Base-by-base conservation (phyloP, 2,329 filamentous ascomycete genomes). In the Fusarium sp. region DNA sequence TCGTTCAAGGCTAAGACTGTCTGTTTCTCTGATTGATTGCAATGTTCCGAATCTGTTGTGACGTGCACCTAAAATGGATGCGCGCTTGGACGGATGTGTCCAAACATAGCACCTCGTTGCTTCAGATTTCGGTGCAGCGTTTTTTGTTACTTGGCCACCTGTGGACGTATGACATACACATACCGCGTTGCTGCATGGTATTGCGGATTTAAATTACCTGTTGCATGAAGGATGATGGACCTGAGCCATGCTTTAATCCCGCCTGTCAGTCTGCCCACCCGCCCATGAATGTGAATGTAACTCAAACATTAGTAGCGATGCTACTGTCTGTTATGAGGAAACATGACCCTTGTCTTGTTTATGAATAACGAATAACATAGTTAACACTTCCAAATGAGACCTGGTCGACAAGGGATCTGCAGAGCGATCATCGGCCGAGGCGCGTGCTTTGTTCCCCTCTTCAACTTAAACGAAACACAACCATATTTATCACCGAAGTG, bases 391-490 rank as follows among this genome's bases (percentile, higher is more conserved):
- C 67, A 20, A 33, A 53, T 37, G 35, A 15, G 63, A 48, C 35
- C 35, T 56, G 69, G 71, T 72, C 67, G 64, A 40, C 69, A 72
- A 61, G 61, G 63, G 65, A 41, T 45, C 33, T 53, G 14, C 50
- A 35, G 20, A 25, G 15, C n/a, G 31, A 23, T 5, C 27, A 45
- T 57, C 13, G 10, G 14, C 18, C 18, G 6, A 52, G 18, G 25
- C 40, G 18, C 35, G 45, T 40, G 39, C 37, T 33, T 49, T 43
- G 25, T 20, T 31, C 13, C 41, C 29, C 40, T 56, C 25, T 8
- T 37, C 5, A 27, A 8, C 18, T 21, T 27, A 45, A 37, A 17
- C 17, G 8, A 23, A 21, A 37, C 11, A 57, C 17, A 61, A 21
- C 31, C 35, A 27, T 39, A 61, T 39, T 17, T 4, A 27, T 29